Evolutionary conservation across 345 rosid species (phyloP).

Genomic region (Lepidium sativum): DNA sequence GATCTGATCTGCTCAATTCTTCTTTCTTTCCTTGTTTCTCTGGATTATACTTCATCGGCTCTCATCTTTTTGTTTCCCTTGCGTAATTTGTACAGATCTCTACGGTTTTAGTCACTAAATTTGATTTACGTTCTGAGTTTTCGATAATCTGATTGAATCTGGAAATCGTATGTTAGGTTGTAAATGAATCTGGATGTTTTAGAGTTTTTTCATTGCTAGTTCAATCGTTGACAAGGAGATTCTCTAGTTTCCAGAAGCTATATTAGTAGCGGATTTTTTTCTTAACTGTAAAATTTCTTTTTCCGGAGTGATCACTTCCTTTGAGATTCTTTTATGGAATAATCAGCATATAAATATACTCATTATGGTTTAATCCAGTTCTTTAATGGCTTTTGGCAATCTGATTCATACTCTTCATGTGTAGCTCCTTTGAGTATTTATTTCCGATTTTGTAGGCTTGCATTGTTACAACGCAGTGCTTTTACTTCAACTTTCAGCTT

Average conservation of each 20-base stretch:
- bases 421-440: background rate
- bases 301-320: background rate
- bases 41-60: background rate
- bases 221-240: background rate
- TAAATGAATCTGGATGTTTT: background rate
- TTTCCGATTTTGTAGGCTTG: background rate
- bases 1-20: conserved; percentile 10
- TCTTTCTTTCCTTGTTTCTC: background rate
- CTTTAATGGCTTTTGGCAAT: background rate
- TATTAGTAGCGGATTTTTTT: background rate
- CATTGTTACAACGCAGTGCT: background rate
- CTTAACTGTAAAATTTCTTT: background rate
- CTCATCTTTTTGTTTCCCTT: background rate
- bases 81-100: conserved; percentile 10
- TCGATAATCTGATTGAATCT: conserved; percentile 7
- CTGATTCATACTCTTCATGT: background rate
- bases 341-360: background rate
- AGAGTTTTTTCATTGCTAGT: background rate
- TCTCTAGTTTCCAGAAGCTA: background rate
- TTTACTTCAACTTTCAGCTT: background rate
- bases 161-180: background rate
- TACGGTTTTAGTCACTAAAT: background rate
- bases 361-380: background rate
- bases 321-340: background rate
- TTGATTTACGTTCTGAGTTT: background rate